Conservation (phyloP, 176 grass and related monocot species). For the Oryza rufipogon region DNA sequence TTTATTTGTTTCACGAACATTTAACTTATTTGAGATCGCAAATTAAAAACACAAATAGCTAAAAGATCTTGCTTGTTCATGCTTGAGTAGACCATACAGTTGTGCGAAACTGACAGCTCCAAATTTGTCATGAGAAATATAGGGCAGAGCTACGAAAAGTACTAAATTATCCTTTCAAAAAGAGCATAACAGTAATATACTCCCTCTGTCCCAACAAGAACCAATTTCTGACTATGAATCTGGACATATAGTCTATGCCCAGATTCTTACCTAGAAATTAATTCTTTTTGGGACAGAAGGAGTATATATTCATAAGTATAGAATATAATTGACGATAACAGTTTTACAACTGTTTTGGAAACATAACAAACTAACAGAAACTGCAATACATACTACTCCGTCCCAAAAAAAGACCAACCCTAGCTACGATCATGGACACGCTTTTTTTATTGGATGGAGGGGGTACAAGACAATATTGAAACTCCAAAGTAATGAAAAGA, state of each 20-base stretch:
- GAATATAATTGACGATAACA: slow-evolving; percentile 7
- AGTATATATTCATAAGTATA: background rate
- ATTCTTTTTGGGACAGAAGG: too few species aligned
- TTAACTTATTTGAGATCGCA: background rate
- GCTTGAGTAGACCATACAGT: background rate
- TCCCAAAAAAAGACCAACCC: too few species aligned
- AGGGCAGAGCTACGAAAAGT: background rate
- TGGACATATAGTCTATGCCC: too few species aligned
- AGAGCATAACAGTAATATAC: background rate
- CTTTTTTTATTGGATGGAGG: too few species aligned
- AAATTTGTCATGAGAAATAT: slow-evolving; percentile 12
- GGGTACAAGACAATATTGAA: background rate
- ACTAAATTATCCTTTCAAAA: background rate
- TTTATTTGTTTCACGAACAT: background rate
- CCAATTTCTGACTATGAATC: too few species aligned
- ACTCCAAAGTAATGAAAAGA: slow-evolving; percentile 3
- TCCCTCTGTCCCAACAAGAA: too few species aligned
- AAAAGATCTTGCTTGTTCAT: slow-evolving; percentile 5
- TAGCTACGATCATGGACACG: too few species aligned
- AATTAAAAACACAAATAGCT: background rate
- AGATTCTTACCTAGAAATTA: too few species aligned
- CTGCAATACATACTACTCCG: slow-evolving; percentile 10
- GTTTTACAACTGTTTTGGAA: slow-evolving; percentile 1
- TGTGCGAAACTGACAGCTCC: background rate
- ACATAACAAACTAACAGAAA: slow-evolving; percentile 1